Percentiles rank a stretch among this genome's conserved stretches.
These are phyloP conservation scores for Omphalea diandra DNA, from an alignment of 441 rosid species.

Conservation along the genomic window DNA sequence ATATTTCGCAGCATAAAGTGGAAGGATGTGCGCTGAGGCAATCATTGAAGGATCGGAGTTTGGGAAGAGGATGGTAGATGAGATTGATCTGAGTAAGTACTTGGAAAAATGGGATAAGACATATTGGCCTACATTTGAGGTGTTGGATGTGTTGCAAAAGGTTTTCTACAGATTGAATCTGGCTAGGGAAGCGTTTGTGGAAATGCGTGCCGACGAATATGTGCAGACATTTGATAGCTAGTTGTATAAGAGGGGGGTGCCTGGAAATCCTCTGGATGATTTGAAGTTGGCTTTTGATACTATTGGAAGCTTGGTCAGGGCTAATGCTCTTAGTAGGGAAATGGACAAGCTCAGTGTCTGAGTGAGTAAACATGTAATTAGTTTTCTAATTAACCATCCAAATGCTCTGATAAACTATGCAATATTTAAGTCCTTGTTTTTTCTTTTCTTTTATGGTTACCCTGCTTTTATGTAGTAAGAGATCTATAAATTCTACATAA, in stretches of 20 bases:
- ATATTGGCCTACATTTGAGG: slow-evolving; percentile 92
- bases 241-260: slow-evolving; percentile 77
- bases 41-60: slow-evolving; percentile 75
- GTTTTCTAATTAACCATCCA: too few species aligned
- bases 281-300: slow-evolving; percentile 85
- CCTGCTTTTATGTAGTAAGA: neutral
- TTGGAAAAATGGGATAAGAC: slow-evolving; percentile 96
- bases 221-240: slow-evolving; percentile 95
- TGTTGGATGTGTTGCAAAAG: slow-evolving; percentile 81
- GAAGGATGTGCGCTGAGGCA: slow-evolving; percentile 94
- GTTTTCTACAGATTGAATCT: slow-evolving; percentile 89
- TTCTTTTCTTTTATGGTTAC: neutral
- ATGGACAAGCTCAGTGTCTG: slow-evolving; percentile 74
- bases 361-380: slow-evolving; percentile 11
- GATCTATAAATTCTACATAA: neutral
- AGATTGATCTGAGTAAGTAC: slow-evolving; percentile 86
- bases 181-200: slow-evolving; percentile 89
- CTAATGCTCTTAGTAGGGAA: slow-evolving; percentile 83
- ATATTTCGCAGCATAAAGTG: slow-evolving; percentile 92
- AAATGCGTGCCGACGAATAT: slow-evolving; percentile 87
- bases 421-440: neutral
- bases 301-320: slow-evolving; percentile 93
- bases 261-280: slow-evolving; percentile 83
- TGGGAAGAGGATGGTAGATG: slow-evolving; percentile 87
- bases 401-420: neutral